Percentiles rank a stretch among this genome's conserved stretches.
Conservation (phyloP, 352 stramenopile species). For the Globisporangium carolinianum region DNA sequence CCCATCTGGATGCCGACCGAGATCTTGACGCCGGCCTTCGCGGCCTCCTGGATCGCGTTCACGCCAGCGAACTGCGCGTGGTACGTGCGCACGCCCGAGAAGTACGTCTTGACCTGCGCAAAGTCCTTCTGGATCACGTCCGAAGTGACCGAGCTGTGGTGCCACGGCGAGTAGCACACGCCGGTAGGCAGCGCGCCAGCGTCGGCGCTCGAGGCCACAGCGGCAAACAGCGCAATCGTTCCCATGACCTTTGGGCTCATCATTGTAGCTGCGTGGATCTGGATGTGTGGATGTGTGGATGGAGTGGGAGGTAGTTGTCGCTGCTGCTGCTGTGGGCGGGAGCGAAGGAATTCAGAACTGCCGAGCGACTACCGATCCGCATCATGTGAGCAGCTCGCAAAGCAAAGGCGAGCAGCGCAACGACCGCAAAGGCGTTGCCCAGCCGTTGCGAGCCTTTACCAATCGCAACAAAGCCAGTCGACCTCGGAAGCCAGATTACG, state of each 20-base stretch:
- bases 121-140: conserved; percentile 29
- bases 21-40: conserved; percentile 36
- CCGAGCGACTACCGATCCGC: no score
- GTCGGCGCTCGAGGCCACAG: conserved; percentile 8
- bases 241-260: conserved; percentile 12
- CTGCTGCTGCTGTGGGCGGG: no score
- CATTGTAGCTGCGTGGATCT: conserved; percentile 2
- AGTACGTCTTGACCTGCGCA: conserved; percentile 29
- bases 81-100: conserved; percentile 63
- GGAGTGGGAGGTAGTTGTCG: no score
- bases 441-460: no score
- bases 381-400: no score
- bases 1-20: conserved; percentile 58
- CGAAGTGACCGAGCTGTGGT: conserved; percentile 26
- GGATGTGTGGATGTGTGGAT: no score
- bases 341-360: no score
- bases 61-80: conserved; percentile 42
- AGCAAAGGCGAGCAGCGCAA: no score
- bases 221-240: conserved; percentile 5
- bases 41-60: conserved; percentile 44
- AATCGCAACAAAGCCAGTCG: no score
- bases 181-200: conserved; percentile 21
- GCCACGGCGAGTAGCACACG: conserved; percentile 62
- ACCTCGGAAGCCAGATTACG: no score
- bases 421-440: no score